Evolutionary conservation across 768 basidiomycete species (phyloP).

Genomic region (Trametes villosa): DNA sequence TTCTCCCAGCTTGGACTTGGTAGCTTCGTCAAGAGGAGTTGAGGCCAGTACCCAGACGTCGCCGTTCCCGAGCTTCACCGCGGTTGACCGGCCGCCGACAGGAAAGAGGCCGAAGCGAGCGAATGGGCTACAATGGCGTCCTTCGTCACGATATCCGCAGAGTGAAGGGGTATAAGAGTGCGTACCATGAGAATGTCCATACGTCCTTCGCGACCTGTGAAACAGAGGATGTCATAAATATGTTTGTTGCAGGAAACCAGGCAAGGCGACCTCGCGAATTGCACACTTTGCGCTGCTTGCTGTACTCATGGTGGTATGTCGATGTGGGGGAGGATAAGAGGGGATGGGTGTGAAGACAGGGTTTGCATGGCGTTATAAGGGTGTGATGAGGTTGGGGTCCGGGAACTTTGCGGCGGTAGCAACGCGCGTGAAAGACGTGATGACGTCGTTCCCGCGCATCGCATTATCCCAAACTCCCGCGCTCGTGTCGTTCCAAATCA

Average conservation of each 20-base stretch:
- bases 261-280: slow-evolving; percentile 10
- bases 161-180: background rate
- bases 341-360: background rate
- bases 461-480: background rate
- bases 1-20: slow-evolving; percentile 60
- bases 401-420: background rate
- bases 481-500: background rate
- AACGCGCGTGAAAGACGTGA: background rate
- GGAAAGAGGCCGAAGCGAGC: slow-evolving; percentile 68
- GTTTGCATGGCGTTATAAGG: background rate
- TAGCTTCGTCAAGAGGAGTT: slow-evolving; percentile 67
- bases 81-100: slow-evolving; percentile 84
- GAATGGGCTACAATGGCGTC: slow-evolving; percentile 57
- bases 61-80: slow-evolving; percentile 67
- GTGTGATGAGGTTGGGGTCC: background rate
- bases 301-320: background rate
- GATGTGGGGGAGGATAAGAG: background rate
- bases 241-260: background rate
- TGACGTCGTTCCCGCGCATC: slow-evolving; percentile 2
- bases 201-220: slow-evolving; percentile 49
- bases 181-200: slow-evolving; percentile 69
- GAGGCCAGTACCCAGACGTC: slow-evolving; percentile 87
- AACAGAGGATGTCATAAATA: too few relatives aligned
- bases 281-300: slow-evolving; percentile 7
- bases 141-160: background rate